These are phyloP conservation scores for Pseudocercospora eumusae DNA, from an alignment of 2,329 filamentous ascomycete species.

Conservation along the genomic window DNA sequence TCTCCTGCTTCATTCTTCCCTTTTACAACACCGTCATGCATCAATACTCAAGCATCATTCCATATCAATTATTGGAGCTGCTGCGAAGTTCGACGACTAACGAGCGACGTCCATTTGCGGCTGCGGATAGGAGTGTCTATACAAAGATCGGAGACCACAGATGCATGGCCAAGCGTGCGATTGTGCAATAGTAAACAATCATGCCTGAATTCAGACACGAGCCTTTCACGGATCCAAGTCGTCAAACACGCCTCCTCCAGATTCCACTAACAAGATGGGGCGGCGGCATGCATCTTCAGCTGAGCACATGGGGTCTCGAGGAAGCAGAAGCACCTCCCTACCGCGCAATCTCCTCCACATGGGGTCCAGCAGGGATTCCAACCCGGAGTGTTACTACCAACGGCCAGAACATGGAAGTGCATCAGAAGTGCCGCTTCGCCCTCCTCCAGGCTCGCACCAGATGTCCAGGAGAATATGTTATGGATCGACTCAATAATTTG, in stretches of 20 bases:
- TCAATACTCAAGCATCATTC: background rate
- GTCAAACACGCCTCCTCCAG: background rate
- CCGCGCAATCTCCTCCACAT: background rate
- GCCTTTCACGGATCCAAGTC: background rate
- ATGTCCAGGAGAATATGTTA: background rate
- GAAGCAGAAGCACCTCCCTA: background rate
- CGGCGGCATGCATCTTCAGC: background rate
- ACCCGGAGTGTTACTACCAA: background rate
- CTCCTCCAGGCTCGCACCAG: background rate
- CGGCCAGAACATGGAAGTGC: background rate
- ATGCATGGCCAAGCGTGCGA: too few relatives aligned
- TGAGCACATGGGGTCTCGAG: background rate
- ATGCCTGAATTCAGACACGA: background rate
- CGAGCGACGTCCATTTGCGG: too few relatives aligned
- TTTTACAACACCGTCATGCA: background rate
- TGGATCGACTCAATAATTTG: background rate
- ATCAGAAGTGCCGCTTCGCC: background rate
- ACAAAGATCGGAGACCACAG: too few relatives aligned
- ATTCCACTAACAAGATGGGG: background rate
- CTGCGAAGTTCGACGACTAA: too few relatives aligned
- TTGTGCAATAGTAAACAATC: background rate
- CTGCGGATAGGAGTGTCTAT: too few relatives aligned
- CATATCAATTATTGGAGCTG: too few relatives aligned
- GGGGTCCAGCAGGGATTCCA: background rate
- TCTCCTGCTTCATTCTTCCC: background rate